Base-by-base conservation (phyloP, 495 filamentous ascomycete species). In the Neurospora hispaniola region DNA sequence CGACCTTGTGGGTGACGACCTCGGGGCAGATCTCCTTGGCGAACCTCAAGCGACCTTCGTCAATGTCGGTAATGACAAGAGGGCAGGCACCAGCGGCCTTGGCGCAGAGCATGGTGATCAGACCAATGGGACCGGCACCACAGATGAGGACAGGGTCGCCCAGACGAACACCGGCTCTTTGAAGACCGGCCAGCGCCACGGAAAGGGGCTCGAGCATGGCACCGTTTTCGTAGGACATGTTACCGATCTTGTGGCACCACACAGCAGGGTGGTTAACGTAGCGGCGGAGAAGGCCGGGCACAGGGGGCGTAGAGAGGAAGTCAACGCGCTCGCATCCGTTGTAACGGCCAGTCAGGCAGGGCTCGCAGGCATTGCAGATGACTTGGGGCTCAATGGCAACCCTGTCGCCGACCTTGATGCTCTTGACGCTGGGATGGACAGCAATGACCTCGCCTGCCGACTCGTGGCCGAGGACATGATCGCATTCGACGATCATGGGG, bases 391-490 rank as follows among this genome's bases (percentile, higher is more conserved):
- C 94, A 79, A 97, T 88, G 69, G 94, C 93, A 69, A 97, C 91
- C 71, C 93, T 91, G 82, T 97, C 94, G 78, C 94, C 94, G 27
- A 89, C 85, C 78, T 92, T 88, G 77, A 96, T 87, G 75, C 83
- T 81, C 27, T 84, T 93, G 62, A 97, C 94, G 12, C 88, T 90
- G 71, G 94, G 88, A 73, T 94, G 93, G 48, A 90, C 91, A 9
- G 93, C 91, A 74, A 97, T 85, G 71, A 97, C 81, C 77, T 92
- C 88, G 73, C 94, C 94, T 40, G 93, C 92, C 59, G 94, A 96
- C 84, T 97, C 94, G 85, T 97, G 94, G 74, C 94, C 94, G 41
- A 98, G 90, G 77, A 97, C 92, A 79, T 97, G 94, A 79, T 93
- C 90, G 75, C 88, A 90, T 71, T 86, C 87, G 40, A 98, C 94